Evolutionary conservation across 495 filamentous ascomycete genomes (phyloP), one percentile per base, ranked within the genome.

Genomic region (Hyaloscypha variabilis): DNA sequence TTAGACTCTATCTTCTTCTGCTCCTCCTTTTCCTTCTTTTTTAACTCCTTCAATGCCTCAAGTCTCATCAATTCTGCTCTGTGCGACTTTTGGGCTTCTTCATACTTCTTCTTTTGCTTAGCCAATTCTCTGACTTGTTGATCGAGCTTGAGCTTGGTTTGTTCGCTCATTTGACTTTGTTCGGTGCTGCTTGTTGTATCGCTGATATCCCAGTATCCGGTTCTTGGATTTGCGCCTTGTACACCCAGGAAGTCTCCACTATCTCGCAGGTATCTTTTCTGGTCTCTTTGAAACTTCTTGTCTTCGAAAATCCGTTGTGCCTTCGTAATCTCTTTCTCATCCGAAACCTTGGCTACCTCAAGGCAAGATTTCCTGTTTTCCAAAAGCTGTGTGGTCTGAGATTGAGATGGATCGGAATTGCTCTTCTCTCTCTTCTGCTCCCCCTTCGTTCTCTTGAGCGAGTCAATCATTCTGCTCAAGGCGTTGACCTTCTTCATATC

Each of bases 231-330:
- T n/a, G 78, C 77, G 23, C 83, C 82, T 64, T 82, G 82, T 14
- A 84, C 79, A 13, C 83, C 82, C 13, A 85, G 74, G 71, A 78
- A 85, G 64, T 85, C 83, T 19, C 81, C 79, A 58, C 79, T 81
- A 60, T 79, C 74, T 49, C 75, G 77, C 30, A 72, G 49, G 49
- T 61, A 67, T 25, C 60, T 57, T 62, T 63, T 66, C 25, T 67
- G 68, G 25, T 67, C 64, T 26, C 65, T 64, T n/a, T 51, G 30
- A 8, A 21, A 10, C 30, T 65, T 70, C 30, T 64, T 70, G 17
- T 58, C 76, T 19, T 63, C 67, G 50, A 74, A 72, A 55, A 81
- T 77, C 64, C 78, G n/a, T 11, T 63, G 65, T 31, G 65, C 13
- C 36, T 56, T 63, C n/a, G 52, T 57, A 13, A 25, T 79, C 10